phyloP scores from a whole-genome alignment of 1,284 basidiomycete genomes.

The Austroboletus novae-zelandiae region DNA sequence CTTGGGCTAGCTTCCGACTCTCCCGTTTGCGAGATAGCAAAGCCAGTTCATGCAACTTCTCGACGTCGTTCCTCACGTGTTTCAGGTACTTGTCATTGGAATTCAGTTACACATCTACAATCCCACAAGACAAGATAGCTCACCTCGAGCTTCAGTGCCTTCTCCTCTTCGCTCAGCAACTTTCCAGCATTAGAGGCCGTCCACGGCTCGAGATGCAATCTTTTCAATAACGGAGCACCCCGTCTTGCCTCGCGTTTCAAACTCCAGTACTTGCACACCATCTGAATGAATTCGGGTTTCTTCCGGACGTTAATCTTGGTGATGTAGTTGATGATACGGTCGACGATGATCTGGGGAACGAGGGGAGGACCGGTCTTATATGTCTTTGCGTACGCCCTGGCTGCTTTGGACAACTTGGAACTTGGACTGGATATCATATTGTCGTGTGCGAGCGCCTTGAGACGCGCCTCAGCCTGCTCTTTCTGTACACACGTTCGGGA shows the following conservation, averaged over 20 bases:
- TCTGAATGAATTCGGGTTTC: constrained; percentile 73
- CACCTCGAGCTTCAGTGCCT: constrained; percentile 81
- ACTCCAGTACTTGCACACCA: constrained; percentile 94
- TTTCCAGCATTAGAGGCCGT: constrained; percentile 71
- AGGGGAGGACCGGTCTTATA: constrained; percentile 78
- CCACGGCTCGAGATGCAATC: constrained; percentile 97
- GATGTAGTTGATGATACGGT: constrained; percentile 79
- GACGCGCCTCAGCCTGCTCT: constrained; percentile 64
- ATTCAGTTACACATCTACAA: constrained; percentile 9
- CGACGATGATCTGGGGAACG: constrained; percentile 71
- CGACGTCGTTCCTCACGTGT: constrained; percentile 76
- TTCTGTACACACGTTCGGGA: constrained; percentile 39
- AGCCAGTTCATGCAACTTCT: constrained; percentile 69
- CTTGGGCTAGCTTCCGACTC: constrained; percentile 75
- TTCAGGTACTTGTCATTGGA: constrained; percentile 56
- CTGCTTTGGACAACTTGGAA: constrained; percentile 59
- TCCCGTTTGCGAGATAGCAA: constrained; percentile 82
- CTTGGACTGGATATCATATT: constrained; percentile 38
- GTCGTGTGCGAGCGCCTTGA: constrained; percentile 54
- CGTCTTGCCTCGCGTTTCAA: constrained; percentile 90
- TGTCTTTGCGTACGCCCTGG: constrained; percentile 77
- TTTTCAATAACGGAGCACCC: constrained; percentile 91
- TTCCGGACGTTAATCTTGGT: constrained; percentile 72
- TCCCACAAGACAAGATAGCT: not conserved
- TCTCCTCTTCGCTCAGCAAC: constrained; percentile 80